phyloP scores from a whole-genome alignment of 108 stramenopile genomes.

The Cyclotella cryptica region DNA sequence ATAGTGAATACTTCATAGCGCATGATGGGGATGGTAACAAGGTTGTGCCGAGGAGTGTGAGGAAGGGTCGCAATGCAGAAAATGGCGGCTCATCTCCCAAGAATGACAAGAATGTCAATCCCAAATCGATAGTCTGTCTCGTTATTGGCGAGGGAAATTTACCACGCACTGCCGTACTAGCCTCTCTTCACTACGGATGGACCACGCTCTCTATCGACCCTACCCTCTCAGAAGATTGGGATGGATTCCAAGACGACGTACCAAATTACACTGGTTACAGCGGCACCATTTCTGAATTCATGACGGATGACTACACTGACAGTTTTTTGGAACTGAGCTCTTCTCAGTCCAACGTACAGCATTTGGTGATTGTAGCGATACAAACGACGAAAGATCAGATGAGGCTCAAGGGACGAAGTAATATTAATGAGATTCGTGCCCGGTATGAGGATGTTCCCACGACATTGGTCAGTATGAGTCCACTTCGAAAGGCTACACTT shows the following conservation, averaged over 20 bases:
- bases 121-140: conserved; percentile 46
- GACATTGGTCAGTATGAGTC: conserved; percentile 51
- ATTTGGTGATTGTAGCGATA: conserved; percentile 46
- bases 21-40: conserved; percentile 36
- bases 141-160: conserved; percentile 44
- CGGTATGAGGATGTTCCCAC: conserved; percentile 55
- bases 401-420: conserved; percentile 28
- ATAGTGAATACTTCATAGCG: conserved; percentile 29
- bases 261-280: conserved; percentile 38
- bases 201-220: conserved; percentile 46
- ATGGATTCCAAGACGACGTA: conserved; percentile 41
- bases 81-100: background rate
- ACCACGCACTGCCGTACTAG: conserved; percentile 49
- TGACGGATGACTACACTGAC: conserved; percentile 13
- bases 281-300: conserved; percentile 44
- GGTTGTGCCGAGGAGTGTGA: conserved; percentile 5
- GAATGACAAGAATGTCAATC: conserved; percentile 6
- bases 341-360: background rate
- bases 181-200: conserved; percentile 51
- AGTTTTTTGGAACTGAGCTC: background rate
- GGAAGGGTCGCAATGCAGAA: background rate
- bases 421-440: conserved; percentile 52
- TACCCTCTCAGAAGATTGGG: conserved; percentile 40
- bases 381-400: conserved; percentile 23
- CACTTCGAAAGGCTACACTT: conserved; percentile 39